phyloP scores from a whole-genome alignment of 371 early-diverging fungal genomes.

The Mucor mucedo region DNA sequence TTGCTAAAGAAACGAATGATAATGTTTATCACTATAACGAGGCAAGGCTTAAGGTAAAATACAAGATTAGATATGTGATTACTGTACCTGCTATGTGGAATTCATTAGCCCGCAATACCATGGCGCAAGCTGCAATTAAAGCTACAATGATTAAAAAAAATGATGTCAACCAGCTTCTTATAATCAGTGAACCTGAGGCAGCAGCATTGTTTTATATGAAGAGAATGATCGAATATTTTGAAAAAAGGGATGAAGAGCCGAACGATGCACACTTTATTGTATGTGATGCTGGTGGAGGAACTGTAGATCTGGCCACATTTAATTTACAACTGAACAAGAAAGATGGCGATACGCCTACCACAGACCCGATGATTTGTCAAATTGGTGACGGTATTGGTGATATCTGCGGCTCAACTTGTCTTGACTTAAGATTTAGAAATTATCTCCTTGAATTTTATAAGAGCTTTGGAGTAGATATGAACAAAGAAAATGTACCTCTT shows the following conservation, averaged over 20 bases:
- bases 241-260: background rate
- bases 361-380: background rate
- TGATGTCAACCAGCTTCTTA: slow-evolving; percentile 36
- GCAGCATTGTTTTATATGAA: slow-evolving; percentile 43
- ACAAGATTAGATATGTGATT: background rate
- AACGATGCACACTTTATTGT: slow-evolving; percentile 48
- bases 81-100: slow-evolving; percentile 46
- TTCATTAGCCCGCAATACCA: slow-evolving; percentile 35
- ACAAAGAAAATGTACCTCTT: background rate
- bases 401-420: slow-evolving; percentile 53
- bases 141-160: slow-evolving; percentile 35
- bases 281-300: slow-evolving; percentile 58
- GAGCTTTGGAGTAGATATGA: background rate
- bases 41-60: too few relatives aligned
- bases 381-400: slow-evolving; percentile 52
- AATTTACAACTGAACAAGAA: background rate
- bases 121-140: slow-evolving; percentile 43
- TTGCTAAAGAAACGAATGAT: background rate
- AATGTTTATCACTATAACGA: background rate
- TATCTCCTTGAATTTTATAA: background rate
- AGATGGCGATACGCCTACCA: background rate
- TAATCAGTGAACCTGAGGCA: slow-evolving; percentile 55
- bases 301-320: slow-evolving; percentile 39
- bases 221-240: background rate
- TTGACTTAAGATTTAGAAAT: slow-evolving; percentile 42